Evolutionary conservation across 441 rosid species (phyloP), one percentile per base, ranked within the genome.

Genomic region (Heliophila coronopifolia): DNA sequence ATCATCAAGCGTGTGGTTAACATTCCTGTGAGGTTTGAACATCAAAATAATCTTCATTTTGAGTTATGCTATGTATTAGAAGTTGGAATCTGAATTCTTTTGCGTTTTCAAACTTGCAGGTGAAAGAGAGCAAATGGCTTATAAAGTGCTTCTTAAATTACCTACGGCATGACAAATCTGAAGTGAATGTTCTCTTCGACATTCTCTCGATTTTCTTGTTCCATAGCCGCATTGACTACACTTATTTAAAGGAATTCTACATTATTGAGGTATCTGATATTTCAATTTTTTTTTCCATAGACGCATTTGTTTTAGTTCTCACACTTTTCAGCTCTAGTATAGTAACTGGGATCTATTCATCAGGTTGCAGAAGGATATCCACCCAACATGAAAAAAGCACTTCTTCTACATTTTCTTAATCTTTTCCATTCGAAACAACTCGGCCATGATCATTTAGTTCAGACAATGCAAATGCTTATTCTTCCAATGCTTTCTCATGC

Each of bases 81-180:
- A 52, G 40, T 27, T 53, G 42, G 25, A 42, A 16, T 35, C 43
- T 64, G 28, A 66, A 33, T 25, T 59, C 35, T 30, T 85, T 36
- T 67, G 40, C 39, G 32, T 63, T 54, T 47, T 58, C 45, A 50
- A 70, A 35, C 12, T 49, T 65, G 66, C 83, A 94, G 99, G 98
- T 86, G 49, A 94, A 90, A 69, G 98, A 90, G 79, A 94, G 99
- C 88, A 94, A 94, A 77, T 94, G 99, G 99, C 96, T 94, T 58
- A 81, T 94, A 59, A 90, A 90, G 64, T 90, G 99, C 81, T 86
- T 94, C 77, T 74, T 86, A 52, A 94, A 86, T 76, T 94, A 86
- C 73, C 63, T 87, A 37, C 80, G 88, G 55, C 87, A 81, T 74
- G 98, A 88, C 62, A 76, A 84, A 73, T 61, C 71, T 12, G 96